Evolutionary conservation across 495 filamentous ascomycete species (phyloP).

Genomic region (Lepraria neglecta): DNA sequence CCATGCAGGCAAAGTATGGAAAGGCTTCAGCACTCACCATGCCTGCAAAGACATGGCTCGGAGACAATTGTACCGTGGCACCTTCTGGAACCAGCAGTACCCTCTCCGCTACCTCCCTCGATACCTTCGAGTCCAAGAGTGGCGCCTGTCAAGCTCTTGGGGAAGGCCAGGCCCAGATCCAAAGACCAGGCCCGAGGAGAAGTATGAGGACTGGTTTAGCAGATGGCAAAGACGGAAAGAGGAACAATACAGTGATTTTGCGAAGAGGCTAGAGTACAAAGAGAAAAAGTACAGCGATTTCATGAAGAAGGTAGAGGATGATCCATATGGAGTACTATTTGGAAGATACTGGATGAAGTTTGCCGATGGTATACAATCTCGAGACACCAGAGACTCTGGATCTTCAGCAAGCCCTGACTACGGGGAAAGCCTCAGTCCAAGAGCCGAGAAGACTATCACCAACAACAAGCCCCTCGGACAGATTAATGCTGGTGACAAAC

Average conservation of each 20-base stretch:
- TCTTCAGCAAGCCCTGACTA: constrained; percentile 4
- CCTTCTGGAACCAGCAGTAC: constrained; percentile 12
- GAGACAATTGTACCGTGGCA: constrained; percentile 13
- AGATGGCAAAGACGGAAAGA: constrained; percentile 18
- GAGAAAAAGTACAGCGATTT: constrained; percentile 28
- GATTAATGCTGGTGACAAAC: not conserved
- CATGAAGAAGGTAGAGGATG: constrained; percentile 35
- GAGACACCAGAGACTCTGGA: not conserved
- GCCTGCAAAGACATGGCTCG: constrained; percentile 1
- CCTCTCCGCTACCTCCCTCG: constrained; percentile 13
- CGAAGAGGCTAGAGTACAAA: constrained; percentile 31
- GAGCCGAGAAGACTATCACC: constrained; percentile 1
- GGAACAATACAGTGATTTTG: constrained; percentile 29
- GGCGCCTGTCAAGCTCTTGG: constrained; percentile 22
- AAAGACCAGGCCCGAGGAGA: constrained; percentile 5
- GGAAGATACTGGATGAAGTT: constrained; percentile 31
- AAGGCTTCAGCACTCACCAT: constrained; percentile 16
- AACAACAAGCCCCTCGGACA: not conserved
- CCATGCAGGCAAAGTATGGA: constrained; percentile 11
- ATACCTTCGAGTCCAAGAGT: constrained; percentile 13
- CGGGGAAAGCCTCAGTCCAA: not conserved
- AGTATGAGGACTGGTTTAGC: constrained; percentile 17
- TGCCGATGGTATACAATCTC: constrained; percentile 2
- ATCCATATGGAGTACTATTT: constrained; percentile 42
- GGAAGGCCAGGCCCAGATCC: not conserved